Conservation (phyloP, 495 filamentous ascomycete species). For the Penicillium arizonense region DNA sequence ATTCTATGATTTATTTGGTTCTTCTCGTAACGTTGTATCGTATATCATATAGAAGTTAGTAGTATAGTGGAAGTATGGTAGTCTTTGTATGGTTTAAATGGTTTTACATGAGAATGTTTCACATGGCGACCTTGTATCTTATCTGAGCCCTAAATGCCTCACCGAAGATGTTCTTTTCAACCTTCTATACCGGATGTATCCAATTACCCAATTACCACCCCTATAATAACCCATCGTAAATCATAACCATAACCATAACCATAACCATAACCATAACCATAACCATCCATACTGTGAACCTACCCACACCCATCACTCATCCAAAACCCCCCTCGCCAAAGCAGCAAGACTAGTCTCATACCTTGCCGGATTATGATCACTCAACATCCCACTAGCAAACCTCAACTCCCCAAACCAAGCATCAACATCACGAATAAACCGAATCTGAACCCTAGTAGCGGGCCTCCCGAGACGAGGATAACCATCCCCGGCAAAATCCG, state of each 20-base stretch:
- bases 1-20: constrained; percentile 2
- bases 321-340: constrained; percentile 53
- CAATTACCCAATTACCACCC: neutral
- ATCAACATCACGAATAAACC: constrained; percentile 65
- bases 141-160: neutral
- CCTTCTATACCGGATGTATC: neutral
- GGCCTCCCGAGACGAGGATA: constrained; percentile 54
- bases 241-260: neutral
- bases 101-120: neutral
- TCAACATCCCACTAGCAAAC: constrained; percentile 71
- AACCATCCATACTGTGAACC: neutral
- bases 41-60: no score
- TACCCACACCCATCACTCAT: constrained; percentile 25
- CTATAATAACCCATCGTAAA: constrained; percentile 2
- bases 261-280: neutral
- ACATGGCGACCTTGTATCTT: neutral
- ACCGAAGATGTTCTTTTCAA: neutral
- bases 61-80: no score
- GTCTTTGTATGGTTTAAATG: no score
- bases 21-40: no score
- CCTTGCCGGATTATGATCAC: constrained; percentile 71
- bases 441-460: constrained; percentile 63
- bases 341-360: constrained; percentile 64
- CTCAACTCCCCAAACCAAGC: constrained; percentile 65
- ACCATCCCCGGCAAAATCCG: constrained; percentile 26